Evolutionary conservation across 768 basidiomycete species (phyloP).

Genomic region (Pholiota microspora): DNA sequence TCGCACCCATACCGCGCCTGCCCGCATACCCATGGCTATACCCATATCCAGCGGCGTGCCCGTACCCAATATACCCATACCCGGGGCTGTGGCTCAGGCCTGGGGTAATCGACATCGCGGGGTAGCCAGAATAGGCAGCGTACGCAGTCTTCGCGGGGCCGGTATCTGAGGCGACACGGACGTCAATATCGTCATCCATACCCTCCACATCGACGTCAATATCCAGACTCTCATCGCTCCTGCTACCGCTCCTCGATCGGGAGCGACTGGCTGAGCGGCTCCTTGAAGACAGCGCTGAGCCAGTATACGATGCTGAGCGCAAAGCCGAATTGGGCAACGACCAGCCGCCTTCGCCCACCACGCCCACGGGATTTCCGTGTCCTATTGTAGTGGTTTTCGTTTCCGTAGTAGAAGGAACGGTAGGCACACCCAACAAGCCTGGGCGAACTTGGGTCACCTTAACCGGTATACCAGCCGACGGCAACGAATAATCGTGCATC

Average conservation of each 20-base stretch:
- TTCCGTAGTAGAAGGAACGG: slow-evolving; percentile 16
- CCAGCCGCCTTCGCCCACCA: slow-evolving; percentile 37
- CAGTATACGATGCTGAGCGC: slow-evolving; percentile 21
- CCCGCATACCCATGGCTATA: slow-evolving; percentile 6
- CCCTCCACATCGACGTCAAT: slow-evolving; percentile 17
- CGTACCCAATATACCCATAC: slow-evolving; percentile 2
- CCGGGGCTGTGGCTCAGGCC: slow-evolving; percentile 11
- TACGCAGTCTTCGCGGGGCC: background rate
- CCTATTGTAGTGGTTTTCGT: slow-evolving; percentile 22
- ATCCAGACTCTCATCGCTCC: slow-evolving; percentile 24
- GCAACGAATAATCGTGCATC: slow-evolving; percentile 64
- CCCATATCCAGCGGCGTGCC: slow-evolving; percentile 4
- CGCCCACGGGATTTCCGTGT: slow-evolving; percentile 4
- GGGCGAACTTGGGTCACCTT: slow-evolving; percentile 58
- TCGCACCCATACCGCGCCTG: slow-evolving; percentile 23
- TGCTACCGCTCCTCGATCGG: slow-evolving; percentile 27
- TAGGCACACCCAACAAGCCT: slow-evolving; percentile 44
- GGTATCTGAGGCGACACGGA: background rate
- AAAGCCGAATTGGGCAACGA: slow-evolving; percentile 55
- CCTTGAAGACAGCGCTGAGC: background rate
- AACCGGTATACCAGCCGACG: slow-evolving; percentile 30
- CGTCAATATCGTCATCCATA: slow-evolving; percentile 12
- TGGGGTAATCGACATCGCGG: background rate
- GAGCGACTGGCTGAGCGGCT: slow-evolving; percentile 28
- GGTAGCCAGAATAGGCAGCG: background rate